phyloP scores from a whole-genome alignment of 345 rosid species.

The Triadica sebifera region DNA sequence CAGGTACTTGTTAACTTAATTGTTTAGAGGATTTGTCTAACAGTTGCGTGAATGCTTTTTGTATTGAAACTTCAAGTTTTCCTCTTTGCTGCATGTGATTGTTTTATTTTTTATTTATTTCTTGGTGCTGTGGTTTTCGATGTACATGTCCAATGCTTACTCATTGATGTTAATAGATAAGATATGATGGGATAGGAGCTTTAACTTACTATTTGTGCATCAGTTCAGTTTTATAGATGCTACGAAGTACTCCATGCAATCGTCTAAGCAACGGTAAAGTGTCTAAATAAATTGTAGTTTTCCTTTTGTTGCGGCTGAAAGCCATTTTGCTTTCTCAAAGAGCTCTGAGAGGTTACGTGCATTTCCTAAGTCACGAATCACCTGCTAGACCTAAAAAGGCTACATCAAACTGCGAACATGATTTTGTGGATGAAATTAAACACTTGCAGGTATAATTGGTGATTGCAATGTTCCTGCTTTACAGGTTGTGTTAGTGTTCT shows the following conservation, averaged over 20 bases:
- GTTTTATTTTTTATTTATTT: not conserved
- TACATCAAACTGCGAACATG: not conserved
- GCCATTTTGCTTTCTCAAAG: not conserved
- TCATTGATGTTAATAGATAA: not conserved
- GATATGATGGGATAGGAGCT: not conserved
- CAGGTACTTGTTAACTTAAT: slow-evolving; percentile 34
- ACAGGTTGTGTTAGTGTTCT: not conserved
- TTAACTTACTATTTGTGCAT: not conserved
- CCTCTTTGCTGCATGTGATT: not conserved
- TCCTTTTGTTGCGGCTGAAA: not conserved
- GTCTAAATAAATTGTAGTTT: too few relatives aligned
- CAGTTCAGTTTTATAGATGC: not conserved
- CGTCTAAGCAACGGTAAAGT: too few relatives aligned
- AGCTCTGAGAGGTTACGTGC: not conserved
- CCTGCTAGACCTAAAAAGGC: not conserved
- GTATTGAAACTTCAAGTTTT: not conserved
- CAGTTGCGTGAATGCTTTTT: not conserved
- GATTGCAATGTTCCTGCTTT: not conserved
- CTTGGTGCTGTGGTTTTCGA: not conserved
- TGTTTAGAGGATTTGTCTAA: not conserved
- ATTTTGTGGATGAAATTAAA: not conserved
- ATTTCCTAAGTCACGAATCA: not conserved
- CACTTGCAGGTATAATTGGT: not conserved
- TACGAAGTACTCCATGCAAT: not conserved
- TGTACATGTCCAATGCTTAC: not conserved